Base-by-base conservation (phyloP, 2,329 filamentous ascomycete genomes). In the Penicillium fuscoglaucum region DNA sequence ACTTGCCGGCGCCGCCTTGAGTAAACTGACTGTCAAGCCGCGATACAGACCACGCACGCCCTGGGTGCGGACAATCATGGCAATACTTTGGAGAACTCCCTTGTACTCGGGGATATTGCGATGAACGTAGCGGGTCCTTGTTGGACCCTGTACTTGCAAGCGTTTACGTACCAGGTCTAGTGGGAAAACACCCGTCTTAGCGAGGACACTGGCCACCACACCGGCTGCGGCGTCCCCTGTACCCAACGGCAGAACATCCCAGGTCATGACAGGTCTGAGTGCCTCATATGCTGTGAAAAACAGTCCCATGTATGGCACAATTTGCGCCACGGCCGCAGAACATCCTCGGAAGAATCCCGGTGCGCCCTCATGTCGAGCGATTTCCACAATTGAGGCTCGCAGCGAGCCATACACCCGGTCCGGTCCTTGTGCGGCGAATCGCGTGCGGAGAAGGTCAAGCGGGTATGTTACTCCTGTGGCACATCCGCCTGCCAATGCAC, bases 231-330 rank as follows among this genome's bases (percentile, higher is more conserved):
- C 95, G 74, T 98, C 92, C 1, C 89, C 89, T 17, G 87, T 88
- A 21, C 92, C 90, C 73, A 89, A 88, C 0, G 87, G 88, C 64
- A 90, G 72, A 10, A 83, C 73, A 9, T 68, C 62, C 47, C 66
- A 52, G 13, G 66, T 48, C 46, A 93, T 74, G 0, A 83, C 84
- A 7, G 85, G 72, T 6, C 90, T 82, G 51, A 96, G 78, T 10
- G 83, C 81, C 75, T 99, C 95, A 78, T 98, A 99, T 41, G 87
- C 84, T 35, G 90, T 85, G 76, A 99, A 99, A 79, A 99, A 98
- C 2, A 96, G 82, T 15, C 95, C 95, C 95, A 99, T 99, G 74
- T 93, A 96, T 2, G 95, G 95, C 10, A 96, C 86, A 49, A 98
- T 95, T 78, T 97, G 93, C 28, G 83, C 88, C 24, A 98, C 80